Evolutionary conservation across 768 basidiomycete species (phyloP).

Genomic region (Boletus rubroflammeus): DNA sequence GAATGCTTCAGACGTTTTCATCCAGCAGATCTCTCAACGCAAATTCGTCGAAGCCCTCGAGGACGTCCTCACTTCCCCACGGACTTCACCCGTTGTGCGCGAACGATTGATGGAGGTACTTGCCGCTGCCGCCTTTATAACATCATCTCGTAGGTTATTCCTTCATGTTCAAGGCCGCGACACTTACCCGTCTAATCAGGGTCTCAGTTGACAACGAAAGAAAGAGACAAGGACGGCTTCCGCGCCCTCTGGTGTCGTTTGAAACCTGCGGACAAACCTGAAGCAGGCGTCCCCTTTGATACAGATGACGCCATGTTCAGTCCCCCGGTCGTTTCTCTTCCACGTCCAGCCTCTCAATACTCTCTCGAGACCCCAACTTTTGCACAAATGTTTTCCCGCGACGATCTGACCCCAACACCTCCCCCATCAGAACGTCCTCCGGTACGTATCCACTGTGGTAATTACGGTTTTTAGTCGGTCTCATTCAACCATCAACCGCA

Average conservation of each 20-base stretch:
- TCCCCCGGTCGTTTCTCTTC: slow-evolving; percentile 45
- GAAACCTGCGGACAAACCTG: slow-evolving; percentile 76
- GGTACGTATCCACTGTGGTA: slow-evolving; percentile 10
- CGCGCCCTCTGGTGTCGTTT: slow-evolving; percentile 76
- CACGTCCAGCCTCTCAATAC: slow-evolving; percentile 29
- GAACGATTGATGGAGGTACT: slow-evolving; percentile 80
- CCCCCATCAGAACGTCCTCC: slow-evolving; percentile 24
- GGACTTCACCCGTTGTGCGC: slow-evolving; percentile 74
- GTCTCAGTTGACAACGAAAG: slow-evolving; percentile 20
- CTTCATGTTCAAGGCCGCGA: no score
- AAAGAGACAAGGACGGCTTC: slow-evolving; percentile 50
- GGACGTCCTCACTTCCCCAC: slow-evolving; percentile 57
- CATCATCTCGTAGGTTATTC: slow-evolving; percentile 23
- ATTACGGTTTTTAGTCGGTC: neutral
- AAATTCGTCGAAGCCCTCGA: slow-evolving; percentile 82
- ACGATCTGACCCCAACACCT: slow-evolving; percentile 24
- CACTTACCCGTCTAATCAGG: slow-evolving; percentile 14
- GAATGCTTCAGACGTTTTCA: slow-evolving; percentile 71
- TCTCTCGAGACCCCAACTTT: slow-evolving; percentile 37
- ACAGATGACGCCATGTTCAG: slow-evolving; percentile 78
- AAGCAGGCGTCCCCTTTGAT: slow-evolving; percentile 78
- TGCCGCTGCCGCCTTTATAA: slow-evolving; percentile 69
- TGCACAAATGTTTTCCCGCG: slow-evolving; percentile 33
- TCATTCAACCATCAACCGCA: slow-evolving; percentile 2
- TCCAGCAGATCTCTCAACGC: slow-evolving; percentile 62